Evolutionary conservation across 2,329 filamentous ascomycete genomes (phyloP).

Genomic region (Calonectria pteridis): DNA sequence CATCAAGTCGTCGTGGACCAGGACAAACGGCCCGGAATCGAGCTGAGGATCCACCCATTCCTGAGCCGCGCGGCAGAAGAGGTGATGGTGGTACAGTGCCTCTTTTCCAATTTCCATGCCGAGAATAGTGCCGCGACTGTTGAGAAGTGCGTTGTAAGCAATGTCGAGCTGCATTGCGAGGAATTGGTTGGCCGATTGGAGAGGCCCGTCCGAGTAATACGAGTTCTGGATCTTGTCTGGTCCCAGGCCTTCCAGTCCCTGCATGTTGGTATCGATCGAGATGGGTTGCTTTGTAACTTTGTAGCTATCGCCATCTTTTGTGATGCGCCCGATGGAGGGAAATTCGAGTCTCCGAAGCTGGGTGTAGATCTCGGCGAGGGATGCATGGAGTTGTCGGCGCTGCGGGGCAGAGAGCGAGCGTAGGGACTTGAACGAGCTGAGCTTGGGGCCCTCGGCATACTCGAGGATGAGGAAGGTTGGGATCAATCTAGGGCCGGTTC

Average conservation of each 20-base stretch:
- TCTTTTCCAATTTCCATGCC: conserved; percentile 19
- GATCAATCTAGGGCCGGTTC: neutral
- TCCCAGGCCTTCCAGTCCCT: conserved; percentile 25
- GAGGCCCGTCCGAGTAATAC: neutral
- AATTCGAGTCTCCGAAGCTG: conserved; percentile 32
- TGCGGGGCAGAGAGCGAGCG: conserved; percentile 1
- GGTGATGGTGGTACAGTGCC: conserved; percentile 23
- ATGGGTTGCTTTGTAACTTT: conserved; percentile 15
- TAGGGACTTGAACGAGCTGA: conserved; percentile 15
- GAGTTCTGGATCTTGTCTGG: conserved; percentile 18
- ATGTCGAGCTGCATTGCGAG: conserved; percentile 25
- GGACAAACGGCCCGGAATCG: conserved; percentile 26
- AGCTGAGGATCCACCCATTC: conserved; percentile 21
- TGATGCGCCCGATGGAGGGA: conserved; percentile 26
- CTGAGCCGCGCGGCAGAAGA: conserved; percentile 22
- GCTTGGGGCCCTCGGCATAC: conserved; percentile 18
- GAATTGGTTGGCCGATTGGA: conserved; percentile 24
- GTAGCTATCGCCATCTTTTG: neutral
- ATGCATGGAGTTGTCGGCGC: conserved; percentile 18
- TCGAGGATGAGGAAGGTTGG: conserved; percentile 28
- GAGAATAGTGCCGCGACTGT: conserved; percentile 14
- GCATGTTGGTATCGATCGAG: conserved; percentile 28
- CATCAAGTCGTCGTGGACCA: conserved; percentile 30
- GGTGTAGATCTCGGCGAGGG: conserved; percentile 30
- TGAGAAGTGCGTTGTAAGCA: conserved; percentile 23